These are phyloP conservation scores for Nicotiana attenuata DNA, from an alignment of 257 asterid species.

Conservation along the genomic window DNA sequence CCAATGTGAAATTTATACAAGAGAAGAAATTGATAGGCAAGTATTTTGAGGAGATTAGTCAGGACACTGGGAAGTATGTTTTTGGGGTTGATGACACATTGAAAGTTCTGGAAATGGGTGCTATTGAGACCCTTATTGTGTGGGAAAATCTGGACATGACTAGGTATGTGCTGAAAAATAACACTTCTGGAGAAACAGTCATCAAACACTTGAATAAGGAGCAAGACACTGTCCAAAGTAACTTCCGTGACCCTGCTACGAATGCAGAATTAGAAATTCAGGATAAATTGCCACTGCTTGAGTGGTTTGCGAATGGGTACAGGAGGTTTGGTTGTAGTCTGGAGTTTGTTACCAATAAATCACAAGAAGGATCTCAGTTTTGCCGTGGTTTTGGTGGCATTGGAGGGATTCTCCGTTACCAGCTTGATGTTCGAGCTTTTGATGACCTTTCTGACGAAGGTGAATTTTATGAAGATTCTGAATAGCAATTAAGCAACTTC, in stretches of 20 bases:
- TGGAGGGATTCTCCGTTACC: conserved; percentile 39
- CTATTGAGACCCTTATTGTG: conserved; percentile 36
- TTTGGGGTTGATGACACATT: conserved; percentile 36
- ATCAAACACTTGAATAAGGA: conserved; percentile 34
- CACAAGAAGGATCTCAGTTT: conserved; percentile 40
- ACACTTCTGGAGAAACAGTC: conserved; percentile 21
- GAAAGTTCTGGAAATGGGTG: conserved; percentile 41
- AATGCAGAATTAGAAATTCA: conserved; percentile 36
- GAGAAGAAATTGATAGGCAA: conserved; percentile 39
- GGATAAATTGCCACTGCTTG: conserved; percentile 28
- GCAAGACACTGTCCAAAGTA: conserved; percentile 30
- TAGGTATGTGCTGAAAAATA: conserved; percentile 26
- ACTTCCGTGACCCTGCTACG: conserved; percentile 33
- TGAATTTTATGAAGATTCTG: conserved; percentile 30
- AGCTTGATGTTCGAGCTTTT: conserved; percentile 33
- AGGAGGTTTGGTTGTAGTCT: conserved; percentile 33
- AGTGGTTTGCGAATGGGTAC: conserved; percentile 32
- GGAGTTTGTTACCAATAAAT: conserved; percentile 35
- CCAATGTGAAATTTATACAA: conserved; percentile 39
- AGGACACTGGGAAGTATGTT: conserved; percentile 42
- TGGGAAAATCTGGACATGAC: conserved; percentile 38
- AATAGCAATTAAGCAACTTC: conserved; percentile 32
- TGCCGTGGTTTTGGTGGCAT: conserved; percentile 42
- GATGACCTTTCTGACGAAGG: conserved; percentile 34
- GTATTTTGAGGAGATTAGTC: conserved; percentile 41